Conservation (phyloP, 2,329 filamentous ascomycete species). For the Diaporthe humulicola region DNA sequence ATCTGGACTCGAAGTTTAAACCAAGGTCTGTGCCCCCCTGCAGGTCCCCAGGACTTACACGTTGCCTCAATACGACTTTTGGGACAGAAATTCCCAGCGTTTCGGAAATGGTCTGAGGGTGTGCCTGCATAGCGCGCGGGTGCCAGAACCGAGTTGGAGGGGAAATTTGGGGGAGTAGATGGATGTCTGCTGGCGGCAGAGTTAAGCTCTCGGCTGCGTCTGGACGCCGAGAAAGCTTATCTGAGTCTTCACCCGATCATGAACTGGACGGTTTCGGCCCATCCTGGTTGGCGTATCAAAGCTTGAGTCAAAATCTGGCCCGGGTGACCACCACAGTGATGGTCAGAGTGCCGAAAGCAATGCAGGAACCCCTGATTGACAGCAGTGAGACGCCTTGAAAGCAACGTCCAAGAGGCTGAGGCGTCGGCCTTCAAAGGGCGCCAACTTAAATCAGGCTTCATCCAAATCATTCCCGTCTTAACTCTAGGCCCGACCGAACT, state of each 20-base stretch:
- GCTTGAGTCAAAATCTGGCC: conserved; percentile 9
- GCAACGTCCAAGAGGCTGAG: background rate
- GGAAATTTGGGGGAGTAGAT: background rate
- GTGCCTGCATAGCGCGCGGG: background rate
- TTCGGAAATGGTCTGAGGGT: conserved; percentile 25
- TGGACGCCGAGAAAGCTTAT: conserved; percentile 34
- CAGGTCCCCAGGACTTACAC: background rate
- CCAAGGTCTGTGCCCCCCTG: conserved; percentile 3
- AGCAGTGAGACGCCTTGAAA: conserved; percentile 10
- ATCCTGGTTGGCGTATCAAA: conserved; percentile 29
- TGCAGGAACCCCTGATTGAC: background rate
- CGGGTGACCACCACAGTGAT: background rate
- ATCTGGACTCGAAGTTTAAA: conserved; percentile 8
- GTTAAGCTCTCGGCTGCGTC: conserved; percentile 24
- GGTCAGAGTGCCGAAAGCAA: background rate
- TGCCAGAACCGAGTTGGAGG: background rate
- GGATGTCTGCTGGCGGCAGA: background rate
- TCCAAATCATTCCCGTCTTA: background rate
- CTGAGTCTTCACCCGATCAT: conserved; percentile 5
- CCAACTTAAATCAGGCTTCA: background rate
- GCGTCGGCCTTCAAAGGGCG: background rate
- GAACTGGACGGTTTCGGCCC: conserved; percentile 17
- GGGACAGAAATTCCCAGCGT: background rate
- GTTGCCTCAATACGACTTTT: background rate
- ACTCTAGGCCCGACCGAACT: background rate